Percentiles rank a stretch among this genome's conserved stretches.
These are phyloP conservation scores for Penicillium samsonianum DNA, from an alignment of 495 filamentous ascomycete genomes.

Conservation along the genomic window DNA sequence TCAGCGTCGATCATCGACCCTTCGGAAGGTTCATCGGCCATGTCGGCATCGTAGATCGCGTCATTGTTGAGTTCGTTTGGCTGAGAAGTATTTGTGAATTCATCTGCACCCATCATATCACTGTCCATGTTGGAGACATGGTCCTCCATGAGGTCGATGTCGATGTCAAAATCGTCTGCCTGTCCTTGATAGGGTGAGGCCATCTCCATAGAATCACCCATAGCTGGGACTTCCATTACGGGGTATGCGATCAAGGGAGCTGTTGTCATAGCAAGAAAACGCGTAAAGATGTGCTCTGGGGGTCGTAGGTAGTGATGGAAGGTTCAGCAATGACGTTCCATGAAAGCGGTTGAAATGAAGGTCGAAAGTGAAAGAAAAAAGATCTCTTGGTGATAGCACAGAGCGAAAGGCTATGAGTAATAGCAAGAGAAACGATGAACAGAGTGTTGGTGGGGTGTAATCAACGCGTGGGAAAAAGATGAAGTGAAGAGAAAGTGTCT, in stretches of 20 bases:
- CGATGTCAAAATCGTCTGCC: slow-evolving; percentile 73
- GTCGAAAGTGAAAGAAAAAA: neutral
- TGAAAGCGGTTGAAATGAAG: neutral
- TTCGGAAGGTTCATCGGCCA: slow-evolving; percentile 50
- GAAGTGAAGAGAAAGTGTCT: slow-evolving; percentile 17
- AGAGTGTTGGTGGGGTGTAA: slow-evolving; percentile 4
- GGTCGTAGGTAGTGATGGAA: slow-evolving; percentile 21
- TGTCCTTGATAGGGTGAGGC: slow-evolving; percentile 48
- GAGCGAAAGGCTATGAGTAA: neutral
- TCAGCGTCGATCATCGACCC: slow-evolving; percentile 44
- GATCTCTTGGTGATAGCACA: slow-evolving; percentile 1
- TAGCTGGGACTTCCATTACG: slow-evolving; percentile 43
- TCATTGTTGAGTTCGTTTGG: slow-evolving; percentile 37
- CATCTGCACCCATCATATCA: slow-evolving; percentile 62
- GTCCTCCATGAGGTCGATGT: slow-evolving; percentile 65
- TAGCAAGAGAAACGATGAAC: neutral
- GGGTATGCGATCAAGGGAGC: slow-evolving; percentile 35
- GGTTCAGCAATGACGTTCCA: slow-evolving; percentile 23
- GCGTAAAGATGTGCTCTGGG: slow-evolving; percentile 17
- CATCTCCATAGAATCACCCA: slow-evolving; percentile 57
- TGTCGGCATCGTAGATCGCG: slow-evolving; percentile 47
- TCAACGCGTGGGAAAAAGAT: slow-evolving; percentile 16
- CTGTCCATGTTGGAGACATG: slow-evolving; percentile 54
- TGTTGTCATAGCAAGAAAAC: slow-evolving; percentile 42
- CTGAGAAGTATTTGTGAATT: slow-evolving; percentile 37